Evolutionary conservation across 2,329 filamentous ascomycete genomes (phyloP).

Genomic region (Fusarium armeniacum): DNA sequence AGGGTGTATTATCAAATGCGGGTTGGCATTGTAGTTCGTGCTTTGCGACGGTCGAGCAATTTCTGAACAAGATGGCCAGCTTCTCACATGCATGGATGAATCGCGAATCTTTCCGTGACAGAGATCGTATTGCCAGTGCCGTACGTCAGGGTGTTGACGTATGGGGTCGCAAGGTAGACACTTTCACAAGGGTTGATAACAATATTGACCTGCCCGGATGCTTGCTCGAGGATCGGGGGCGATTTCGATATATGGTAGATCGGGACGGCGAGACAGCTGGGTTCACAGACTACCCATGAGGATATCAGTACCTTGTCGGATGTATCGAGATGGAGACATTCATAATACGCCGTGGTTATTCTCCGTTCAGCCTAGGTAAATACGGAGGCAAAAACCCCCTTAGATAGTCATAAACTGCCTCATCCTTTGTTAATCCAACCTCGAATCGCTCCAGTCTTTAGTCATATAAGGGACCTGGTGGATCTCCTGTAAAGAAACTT

Average conservation of each 20-base stretch:
- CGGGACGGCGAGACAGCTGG: conserved; percentile 63
- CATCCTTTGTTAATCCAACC: not conserved
- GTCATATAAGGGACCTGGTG: not conserved
- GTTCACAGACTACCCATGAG: conserved; percentile 61
- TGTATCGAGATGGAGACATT: not conserved
- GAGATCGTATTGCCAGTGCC: conserved; percentile 62
- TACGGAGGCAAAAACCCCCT: conserved; percentile 7
- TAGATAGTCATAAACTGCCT: conserved; percentile 5
- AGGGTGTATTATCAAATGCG: conserved; percentile 62
- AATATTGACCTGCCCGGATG: conserved; percentile 68
- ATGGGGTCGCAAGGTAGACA: conserved; percentile 65
- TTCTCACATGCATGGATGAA: conserved; percentile 71
- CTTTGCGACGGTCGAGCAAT: conserved; percentile 68
- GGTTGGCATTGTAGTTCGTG: conserved; percentile 75
- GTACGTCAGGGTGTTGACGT: conserved; percentile 68
- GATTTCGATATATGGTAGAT: conserved; percentile 62
- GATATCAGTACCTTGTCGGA: not conserved
- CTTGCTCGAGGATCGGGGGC: conserved; percentile 57
- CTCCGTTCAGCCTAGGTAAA: not conserved
- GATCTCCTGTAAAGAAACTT: not conserved
- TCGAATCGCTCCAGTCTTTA: not conserved
- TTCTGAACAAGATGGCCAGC: conserved; percentile 68
- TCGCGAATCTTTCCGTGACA: conserved; percentile 62
- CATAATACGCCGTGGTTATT: not conserved
- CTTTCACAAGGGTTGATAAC: conserved; percentile 63